Evolutionary conservation across 2,329 filamentous ascomycete species (phyloP).

Genomic region (Colletotrichum abscissum): DNA sequence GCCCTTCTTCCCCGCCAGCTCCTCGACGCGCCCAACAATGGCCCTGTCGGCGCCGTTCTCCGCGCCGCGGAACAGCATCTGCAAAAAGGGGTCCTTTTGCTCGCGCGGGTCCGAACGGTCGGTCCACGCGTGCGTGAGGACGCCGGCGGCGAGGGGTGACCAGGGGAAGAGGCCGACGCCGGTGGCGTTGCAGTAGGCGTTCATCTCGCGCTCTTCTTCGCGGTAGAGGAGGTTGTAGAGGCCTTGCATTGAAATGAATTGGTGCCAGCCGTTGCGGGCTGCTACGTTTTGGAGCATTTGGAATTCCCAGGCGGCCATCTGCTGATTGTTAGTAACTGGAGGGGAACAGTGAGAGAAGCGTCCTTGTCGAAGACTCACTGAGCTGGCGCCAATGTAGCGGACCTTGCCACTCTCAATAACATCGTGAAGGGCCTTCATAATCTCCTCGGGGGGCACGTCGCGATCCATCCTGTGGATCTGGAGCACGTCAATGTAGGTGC

Average conservation of each 20-base stretch:
- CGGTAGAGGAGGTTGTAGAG: conserved; percentile 65
- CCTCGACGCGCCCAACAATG: conserved; percentile 19
- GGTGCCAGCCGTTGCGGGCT: conserved; percentile 63
- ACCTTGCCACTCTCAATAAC: conserved; percentile 67
- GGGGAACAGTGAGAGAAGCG: no score
- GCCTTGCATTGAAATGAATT: conserved; percentile 70
- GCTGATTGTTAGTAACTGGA: no score
- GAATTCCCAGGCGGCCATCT: conserved; percentile 29
- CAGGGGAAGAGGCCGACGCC: conserved; percentile 46
- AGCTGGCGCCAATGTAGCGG: conserved; percentile 38
- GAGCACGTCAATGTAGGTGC: conserved; percentile 64
- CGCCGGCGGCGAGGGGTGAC: conserved; percentile 25
- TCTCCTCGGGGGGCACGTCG: conserved; percentile 64
- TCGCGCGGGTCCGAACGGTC: conserved; percentile 16
- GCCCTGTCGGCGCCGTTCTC: conserved; percentile 11
- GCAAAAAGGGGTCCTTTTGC: conserved; percentile 20
- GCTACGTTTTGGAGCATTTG: conserved; percentile 60
- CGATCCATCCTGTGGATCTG: conserved; percentile 71
- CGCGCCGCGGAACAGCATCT: conserved; percentile 12
- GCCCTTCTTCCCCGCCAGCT: conserved; percentile 13
- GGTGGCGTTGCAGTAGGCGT: conserved; percentile 52
- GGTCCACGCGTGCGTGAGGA: conserved; percentile 25
- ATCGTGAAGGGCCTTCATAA: conserved; percentile 70
- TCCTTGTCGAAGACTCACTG: conserved; percentile 5
- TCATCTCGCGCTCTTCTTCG: conserved; percentile 64